phyloP scores from a whole-genome alignment of 2,329 filamentous ascomycete genomes.

The Diaporthe eres region DNA sequence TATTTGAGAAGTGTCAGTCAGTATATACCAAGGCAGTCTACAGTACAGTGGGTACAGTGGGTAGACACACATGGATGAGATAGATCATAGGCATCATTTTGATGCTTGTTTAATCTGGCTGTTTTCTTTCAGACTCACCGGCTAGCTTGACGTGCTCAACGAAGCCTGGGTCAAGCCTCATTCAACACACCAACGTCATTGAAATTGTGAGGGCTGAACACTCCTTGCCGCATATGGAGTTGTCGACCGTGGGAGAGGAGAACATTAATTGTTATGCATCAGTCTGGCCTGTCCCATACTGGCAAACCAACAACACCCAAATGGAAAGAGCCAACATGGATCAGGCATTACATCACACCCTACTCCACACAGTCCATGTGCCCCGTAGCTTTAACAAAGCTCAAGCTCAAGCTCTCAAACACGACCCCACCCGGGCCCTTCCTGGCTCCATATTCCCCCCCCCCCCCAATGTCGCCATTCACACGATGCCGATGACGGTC shows the following conservation, averaged over 20 bases:
- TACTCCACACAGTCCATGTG: neutral
- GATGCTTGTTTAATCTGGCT: neutral
- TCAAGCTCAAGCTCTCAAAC: conserved; percentile 22
- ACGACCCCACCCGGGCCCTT: neutral
- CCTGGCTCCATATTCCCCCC: neutral
- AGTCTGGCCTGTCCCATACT: neutral
- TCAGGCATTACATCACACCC: neutral
- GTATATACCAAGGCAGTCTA: no score
- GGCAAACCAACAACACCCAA: neutral
- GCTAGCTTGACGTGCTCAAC: neutral
- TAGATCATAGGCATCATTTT: neutral
- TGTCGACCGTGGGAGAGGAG: neutral
- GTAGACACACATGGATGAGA: neutral
- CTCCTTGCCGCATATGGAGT: neutral
- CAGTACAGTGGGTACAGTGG: no score
- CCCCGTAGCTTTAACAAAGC: neutral
- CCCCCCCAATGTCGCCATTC: conserved; percentile 13
- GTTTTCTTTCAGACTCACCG: neutral
- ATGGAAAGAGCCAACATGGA: neutral
- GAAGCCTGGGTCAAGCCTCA: neutral
- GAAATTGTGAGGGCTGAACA: neutral
- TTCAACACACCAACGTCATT: neutral
- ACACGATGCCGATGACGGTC: conserved; percentile 25
- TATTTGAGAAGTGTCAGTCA: neutral
- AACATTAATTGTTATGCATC: neutral